Evolutionary conservation across 352 stramenopile species (phyloP), one percentile per base, ranked within the genome.

Genomic region (Globisporangium nunn): DNA sequence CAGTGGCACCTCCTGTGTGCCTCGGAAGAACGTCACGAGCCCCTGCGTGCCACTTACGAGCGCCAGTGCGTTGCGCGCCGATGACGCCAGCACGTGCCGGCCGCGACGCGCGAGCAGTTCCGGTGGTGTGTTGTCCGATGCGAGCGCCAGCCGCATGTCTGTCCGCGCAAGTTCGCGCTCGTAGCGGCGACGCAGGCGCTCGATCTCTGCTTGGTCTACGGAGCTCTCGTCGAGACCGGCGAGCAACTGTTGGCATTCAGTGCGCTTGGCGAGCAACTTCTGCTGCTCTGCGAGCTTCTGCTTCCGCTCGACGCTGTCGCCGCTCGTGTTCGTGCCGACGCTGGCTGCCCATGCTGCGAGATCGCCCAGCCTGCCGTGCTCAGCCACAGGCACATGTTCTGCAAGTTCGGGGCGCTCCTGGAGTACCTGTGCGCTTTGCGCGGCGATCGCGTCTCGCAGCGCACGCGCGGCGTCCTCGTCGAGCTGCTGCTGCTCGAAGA

Each of bases 21-120:
- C 63, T 1, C 72, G 72, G 44, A 73, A 80, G 56, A 81, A 83
- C 5, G 64, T 61, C 52, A 85, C 66, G 46, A 69, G 56, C 5
- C 74, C 70, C 51, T 72, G 56, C 2, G 43, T 3, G 0, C 63
- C 67, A 14, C 67, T 64, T 0, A 72, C 63, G 6, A 88, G 63
- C 14, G 78, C 63, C 39, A 88, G 85, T 8, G 75, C 74, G 50
- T 82, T 81, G 37, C 65, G 69, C 4, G 54, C 4, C 11, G 73
- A 87, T n/a, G 78, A 87, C 46, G 73, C 71, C 35, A 89, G 68
- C 23, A 87, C 71, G 45, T 92, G 81, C 35, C 68, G 75, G 1
- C 75, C 77, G 15, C 72, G 68, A 28, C 75, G 64, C 43, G 80
- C 73, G 1, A 89, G 56, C 30, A 89, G 58, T 53, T 74, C 64